Evolutionary conservation across 495 filamentous ascomycete species (phyloP).

Genomic region (Viridothelium virens): DNA sequence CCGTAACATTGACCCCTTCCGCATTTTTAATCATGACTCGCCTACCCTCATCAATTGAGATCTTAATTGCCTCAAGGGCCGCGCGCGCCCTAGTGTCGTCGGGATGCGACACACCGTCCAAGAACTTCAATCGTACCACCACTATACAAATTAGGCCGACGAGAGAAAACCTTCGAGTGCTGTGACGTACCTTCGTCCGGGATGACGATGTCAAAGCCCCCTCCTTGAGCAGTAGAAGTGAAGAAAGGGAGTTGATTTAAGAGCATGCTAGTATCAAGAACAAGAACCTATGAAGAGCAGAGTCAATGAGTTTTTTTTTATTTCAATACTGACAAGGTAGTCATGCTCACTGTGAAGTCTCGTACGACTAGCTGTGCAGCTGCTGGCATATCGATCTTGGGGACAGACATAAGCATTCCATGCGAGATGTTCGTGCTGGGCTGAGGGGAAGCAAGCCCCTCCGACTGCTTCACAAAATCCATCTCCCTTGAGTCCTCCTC

Average conservation of each 20-base stretch:
- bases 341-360: neutral
- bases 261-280: constrained; percentile 20
- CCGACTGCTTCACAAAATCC: constrained; percentile 6
- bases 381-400: neutral
- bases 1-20: constrained; percentile 1
- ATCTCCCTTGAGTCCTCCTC: constrained; percentile 6
- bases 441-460: neutral
- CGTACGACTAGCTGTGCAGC: constrained; percentile 1
- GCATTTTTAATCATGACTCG: constrained; percentile 7
- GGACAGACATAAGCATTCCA: constrained; percentile 1
- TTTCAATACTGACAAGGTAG: neutral
- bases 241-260: constrained; percentile 18
- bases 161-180: no score
- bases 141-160: neutral
- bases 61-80: constrained; percentile 1
- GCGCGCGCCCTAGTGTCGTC: neutral
- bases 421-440: neutral
- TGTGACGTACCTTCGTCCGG: constrained; percentile 16
- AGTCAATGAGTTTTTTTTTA: neutral
- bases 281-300: constrained; percentile 6
- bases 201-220: constrained; percentile 14
- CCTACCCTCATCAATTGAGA: neutral
- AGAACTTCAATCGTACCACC: neutral
- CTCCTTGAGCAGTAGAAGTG: constrained; percentile 9
- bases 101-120: neutral